Base-by-base conservation (phyloP, 225 moss, liverwort and hornwort genomes). In the Ulota crispa region DNA sequence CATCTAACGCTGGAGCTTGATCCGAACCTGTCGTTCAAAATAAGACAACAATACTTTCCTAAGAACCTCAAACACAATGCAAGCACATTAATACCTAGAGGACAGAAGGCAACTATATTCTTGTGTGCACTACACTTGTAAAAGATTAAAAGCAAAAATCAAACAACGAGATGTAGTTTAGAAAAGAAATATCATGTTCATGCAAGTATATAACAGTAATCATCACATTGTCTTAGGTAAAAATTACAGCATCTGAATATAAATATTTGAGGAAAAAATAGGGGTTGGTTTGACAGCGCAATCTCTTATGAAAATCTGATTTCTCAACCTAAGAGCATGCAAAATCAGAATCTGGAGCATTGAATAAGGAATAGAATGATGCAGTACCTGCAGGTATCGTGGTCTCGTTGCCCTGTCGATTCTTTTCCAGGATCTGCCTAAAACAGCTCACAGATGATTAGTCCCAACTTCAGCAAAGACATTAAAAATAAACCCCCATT, bases 361-460 rank as follows among this genome's bases (percentile, higher is more conserved):
- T 34, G 28, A 78, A 59, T 18, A 53, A 9, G 42, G 68, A 72
- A 15, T 10, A 54, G 47, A 31, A 37, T 63, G 15, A 20, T 15
- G n/a, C 37, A 66, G 75, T 81, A 91, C 91, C 91, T 83, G 85
- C 64, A 70, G 85, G 72, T 26, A 82, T 55, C 7, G 82, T 70
- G 78, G 68, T 63, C 16, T 88, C 88, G 42, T 82, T 79, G 54
- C 34, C 70, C 81, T 89, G 88, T 78, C 89, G 89, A 79, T 91
- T 94, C 75, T 78, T 90, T 26, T 86, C 70, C 57, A 96, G 94
- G 71, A 96, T 92, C 84, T 96, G 86, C 89, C 96, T 96, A 86
- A 39, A 74, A 86, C 57, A 70, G n/a, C 66, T 78, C 71, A 73
- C 81, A 86, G 19, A 66, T 50, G 43, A 81, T 84, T 57, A 82